Conservation (phyloP, 306 rosid genomes). For the Pterocarpus santalinus region DNA sequence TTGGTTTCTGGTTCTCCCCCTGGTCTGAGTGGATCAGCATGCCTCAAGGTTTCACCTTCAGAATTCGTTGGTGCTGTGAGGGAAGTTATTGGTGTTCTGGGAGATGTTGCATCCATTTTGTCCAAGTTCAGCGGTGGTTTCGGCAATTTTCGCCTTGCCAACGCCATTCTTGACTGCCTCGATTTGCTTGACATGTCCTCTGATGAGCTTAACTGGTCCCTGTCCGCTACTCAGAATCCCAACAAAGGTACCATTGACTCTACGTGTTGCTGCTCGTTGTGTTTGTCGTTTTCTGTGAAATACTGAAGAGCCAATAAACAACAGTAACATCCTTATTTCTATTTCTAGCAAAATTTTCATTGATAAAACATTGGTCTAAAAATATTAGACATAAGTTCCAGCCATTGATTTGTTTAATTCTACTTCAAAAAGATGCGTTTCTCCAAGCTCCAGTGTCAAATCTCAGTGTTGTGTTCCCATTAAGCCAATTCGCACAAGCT, state of each 20-base stretch:
- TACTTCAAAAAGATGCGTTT: too few relatives aligned
- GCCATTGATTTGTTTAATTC: too few relatives aligned
- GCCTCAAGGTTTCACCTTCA: constrained; percentile 58
- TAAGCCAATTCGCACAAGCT: neutral
- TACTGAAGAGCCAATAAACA: too few relatives aligned
- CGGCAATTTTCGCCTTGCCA: constrained; percentile 62
- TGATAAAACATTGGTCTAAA: neutral
- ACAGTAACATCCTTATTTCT: neutral
- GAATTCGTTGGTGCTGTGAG: constrained; percentile 54
- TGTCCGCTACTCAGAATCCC: constrained; percentile 65
- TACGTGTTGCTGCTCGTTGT: too few relatives aligned
- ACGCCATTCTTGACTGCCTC: constrained; percentile 76
- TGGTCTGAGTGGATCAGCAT: constrained; percentile 24
- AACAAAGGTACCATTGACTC: constrained; percentile 49
- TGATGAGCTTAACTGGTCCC: constrained; percentile 64
- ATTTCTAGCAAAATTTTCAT: neutral
- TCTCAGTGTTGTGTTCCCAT: neutral
- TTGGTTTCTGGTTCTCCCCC: neutral
- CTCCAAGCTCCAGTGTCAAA: too few relatives aligned
- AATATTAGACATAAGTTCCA: too few relatives aligned
- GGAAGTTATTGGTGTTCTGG: constrained; percentile 46
- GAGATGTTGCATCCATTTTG: constrained; percentile 58
- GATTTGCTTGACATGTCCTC: constrained; percentile 71
- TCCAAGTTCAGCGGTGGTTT: constrained; percentile 48
- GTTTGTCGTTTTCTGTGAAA: too few relatives aligned